Conservation (phyloP, 495 filamentous ascomycete species). For the Copromyces sp. region DNA sequence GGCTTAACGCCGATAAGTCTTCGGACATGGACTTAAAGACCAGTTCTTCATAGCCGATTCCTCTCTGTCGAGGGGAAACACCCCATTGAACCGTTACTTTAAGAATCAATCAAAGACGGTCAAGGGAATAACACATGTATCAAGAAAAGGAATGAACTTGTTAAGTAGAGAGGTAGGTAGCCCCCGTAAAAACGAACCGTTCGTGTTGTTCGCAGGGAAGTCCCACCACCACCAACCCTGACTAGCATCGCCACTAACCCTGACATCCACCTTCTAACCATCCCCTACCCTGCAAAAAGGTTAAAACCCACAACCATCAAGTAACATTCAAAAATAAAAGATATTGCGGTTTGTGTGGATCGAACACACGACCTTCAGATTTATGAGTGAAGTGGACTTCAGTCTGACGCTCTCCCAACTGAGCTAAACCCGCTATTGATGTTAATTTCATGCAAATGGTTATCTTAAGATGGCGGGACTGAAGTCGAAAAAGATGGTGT, state of each 20-base stretch:
- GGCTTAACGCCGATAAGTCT: neutral
- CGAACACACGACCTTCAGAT: neutral
- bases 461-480: no score
- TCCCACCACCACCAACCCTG: neutral
- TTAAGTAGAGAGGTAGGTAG: conserved; percentile 7
- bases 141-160: conserved; percentile 3
- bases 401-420: neutral
- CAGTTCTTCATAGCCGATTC: neutral
- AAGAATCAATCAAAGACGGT: no score
- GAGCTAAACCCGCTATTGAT: neutral
- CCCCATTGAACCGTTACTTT: no score
- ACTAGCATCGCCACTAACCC: neutral
- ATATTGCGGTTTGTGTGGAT: neutral
- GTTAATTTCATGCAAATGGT: no score
- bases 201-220: neutral
- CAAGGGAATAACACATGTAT: neutral
- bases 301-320: neutral
- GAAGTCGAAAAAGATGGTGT: no score
- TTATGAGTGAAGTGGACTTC: neutral
- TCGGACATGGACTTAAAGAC: neutral
- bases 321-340: neutral
- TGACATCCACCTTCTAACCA: neutral
- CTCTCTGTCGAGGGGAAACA: no score
- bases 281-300: neutral
- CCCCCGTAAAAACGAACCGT: neutral